Base-by-base conservation (phyloP, 164 flowering plant genomes). In the Cinnamomum chago region DNA sequence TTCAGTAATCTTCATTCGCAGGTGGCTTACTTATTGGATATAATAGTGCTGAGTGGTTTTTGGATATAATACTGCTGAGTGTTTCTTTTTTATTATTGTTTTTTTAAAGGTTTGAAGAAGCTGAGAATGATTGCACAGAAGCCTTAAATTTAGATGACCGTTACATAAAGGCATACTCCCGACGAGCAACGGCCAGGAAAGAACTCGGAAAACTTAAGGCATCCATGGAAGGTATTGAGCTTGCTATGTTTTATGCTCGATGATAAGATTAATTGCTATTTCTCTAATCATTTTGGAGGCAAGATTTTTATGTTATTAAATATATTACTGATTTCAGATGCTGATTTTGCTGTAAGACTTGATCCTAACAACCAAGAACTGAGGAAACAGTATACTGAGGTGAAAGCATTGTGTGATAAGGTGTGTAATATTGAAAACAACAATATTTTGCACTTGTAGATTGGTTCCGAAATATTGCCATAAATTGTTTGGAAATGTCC, bases 141-240 rank as follows among this genome's bases (percentile, higher is more conserved):
- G 99, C 99, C 73, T 82, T 95, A 76, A 87, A 89, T 83, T 81
- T 95, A 71, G 99, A 95, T 85, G 99, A 95, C 75, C 97, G 94
- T 18, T 95, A 95, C 81, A 85, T 90, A 68, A 95, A 95, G 84
- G 98, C 98, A 69, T 95, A 92, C 76, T 95, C 99, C 79, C 88
- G 99, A 15, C 88, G 99, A 73, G 92, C 98, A 75, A 91, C 97
- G 62, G 96, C 99, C 64, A 92, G 99, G 77, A 95, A 87, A 83
- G 98, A 95, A 84, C 90, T 95, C 75, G 89, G 92, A 62, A 93
- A 91, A 80, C 81, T 86, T 68, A 93, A 90, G 84, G 94, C 83
- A 76, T 84, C 94, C 66, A 66, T 87, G 70, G 97, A 95, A 79
- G 99, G 99, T 92, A 80, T 70, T 58, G 50, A 76, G 58, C 67